These are phyloP conservation scores for Ustilago crameri DNA, from an alignment of 1,284 basidiomycete species.

Conservation along the genomic window DNA sequence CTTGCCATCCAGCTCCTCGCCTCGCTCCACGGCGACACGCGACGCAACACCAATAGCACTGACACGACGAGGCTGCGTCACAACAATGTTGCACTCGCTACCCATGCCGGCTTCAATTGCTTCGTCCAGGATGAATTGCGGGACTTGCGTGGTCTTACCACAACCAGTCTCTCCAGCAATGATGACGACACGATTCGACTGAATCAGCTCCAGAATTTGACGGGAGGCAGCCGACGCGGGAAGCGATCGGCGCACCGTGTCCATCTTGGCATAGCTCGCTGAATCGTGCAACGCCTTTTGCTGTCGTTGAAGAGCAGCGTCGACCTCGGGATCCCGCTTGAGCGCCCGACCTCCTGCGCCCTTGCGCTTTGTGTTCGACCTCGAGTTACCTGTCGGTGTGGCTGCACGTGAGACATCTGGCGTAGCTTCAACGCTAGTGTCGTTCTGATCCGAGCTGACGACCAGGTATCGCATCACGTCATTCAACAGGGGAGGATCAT, in stretches of 20 bases:
- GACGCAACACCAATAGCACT: slow-evolving; percentile 89
- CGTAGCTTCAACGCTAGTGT: slow-evolving; percentile 20
- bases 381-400: slow-evolving; percentile 11
- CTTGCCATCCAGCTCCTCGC: slow-evolving; percentile 75
- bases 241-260: slow-evolving; percentile 74
- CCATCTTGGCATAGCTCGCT: slow-evolving; percentile 75
- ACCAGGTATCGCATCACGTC: slow-evolving; percentile 62
- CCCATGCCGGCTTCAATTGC: slow-evolving; percentile 77
- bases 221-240: slow-evolving; percentile 82
- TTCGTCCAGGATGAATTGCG: slow-evolving; percentile 82
- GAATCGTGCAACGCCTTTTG: slow-evolving; percentile 82
- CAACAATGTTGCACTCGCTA: slow-evolving; percentile 79
- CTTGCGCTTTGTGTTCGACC: slow-evolving; percentile 13
- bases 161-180: slow-evolving; percentile 74
- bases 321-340: slow-evolving; percentile 70
- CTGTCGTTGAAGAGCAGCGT: slow-evolving; percentile 73
- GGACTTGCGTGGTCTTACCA: slow-evolving; percentile 84
- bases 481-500: slow-evolving; percentile 65
- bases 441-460: slow-evolving; percentile 14
- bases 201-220: slow-evolving; percentile 71
- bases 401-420: slow-evolving; percentile 11
- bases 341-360: slow-evolving; percentile 60
- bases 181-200: slow-evolving; percentile 46
- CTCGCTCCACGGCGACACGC: slow-evolving; percentile 85
- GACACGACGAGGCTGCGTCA: slow-evolving; percentile 90